These are phyloP conservation scores for Ulota crispa DNA, from an alignment of 225 moss, liverwort and hornwort genomes.

Conservation along the genomic window DNA sequence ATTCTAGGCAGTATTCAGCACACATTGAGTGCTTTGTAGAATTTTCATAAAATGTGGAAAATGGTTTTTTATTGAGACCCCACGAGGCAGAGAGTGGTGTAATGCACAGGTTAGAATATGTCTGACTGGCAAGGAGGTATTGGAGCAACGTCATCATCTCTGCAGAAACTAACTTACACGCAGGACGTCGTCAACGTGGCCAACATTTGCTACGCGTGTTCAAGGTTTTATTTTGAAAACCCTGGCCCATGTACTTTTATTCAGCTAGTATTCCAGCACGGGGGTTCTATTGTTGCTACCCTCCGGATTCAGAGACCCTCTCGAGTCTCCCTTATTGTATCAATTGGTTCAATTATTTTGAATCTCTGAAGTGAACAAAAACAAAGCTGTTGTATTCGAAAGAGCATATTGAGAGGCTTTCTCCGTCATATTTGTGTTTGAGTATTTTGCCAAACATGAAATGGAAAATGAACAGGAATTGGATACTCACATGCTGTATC, in stretches of 20 bases:
- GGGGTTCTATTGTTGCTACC: background rate
- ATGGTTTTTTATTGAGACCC: conserved; percentile 2
- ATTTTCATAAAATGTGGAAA: conserved; percentile 22
- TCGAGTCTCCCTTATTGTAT: conserved; percentile 22
- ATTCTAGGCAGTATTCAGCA: conserved; percentile 27
- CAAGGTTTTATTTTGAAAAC: conserved; percentile 17
- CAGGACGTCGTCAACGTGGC: background rate
- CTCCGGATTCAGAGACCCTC: conserved; percentile 12
- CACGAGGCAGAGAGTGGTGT: conserved; percentile 6
- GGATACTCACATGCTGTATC: no score
- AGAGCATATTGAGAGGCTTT: background rate
- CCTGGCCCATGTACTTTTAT: conserved; percentile 25
- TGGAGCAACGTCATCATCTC: background rate
- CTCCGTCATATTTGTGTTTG: no score
- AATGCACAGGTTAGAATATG: background rate
- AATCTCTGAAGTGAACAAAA: conserved; percentile 1
- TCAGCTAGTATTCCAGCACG: conserved; percentile 6
- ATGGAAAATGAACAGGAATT: no score
- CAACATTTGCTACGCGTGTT: background rate
- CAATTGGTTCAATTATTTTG: conserved; percentile 34
- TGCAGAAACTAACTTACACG: background rate
- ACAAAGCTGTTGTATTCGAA: background rate
- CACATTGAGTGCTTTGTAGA: conserved; percentile 40
- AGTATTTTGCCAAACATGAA: background rate
- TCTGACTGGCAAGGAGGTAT: background rate